Evolutionary conservation across 2,329 filamentous ascomycete species (phyloP).

Genomic region (Bisporella sp.): DNA sequence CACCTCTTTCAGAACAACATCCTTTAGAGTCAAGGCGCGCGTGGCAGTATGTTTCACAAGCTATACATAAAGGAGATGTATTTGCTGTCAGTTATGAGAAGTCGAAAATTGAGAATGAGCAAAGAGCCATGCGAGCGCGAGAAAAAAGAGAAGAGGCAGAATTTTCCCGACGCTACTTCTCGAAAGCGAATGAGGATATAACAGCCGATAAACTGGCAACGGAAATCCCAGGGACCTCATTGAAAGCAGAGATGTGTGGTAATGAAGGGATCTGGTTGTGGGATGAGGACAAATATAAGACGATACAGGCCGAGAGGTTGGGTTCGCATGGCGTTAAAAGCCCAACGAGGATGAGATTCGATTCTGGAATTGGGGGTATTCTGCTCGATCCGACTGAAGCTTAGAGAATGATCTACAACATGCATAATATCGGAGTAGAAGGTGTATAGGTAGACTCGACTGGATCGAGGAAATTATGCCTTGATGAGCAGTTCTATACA

Average conservation of each 20-base stretch:
- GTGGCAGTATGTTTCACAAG: slow-evolving; percentile 77
- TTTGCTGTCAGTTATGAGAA: slow-evolving; percentile 74
- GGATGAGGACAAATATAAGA: slow-evolving; percentile 20
- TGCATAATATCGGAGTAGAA: not conserved
- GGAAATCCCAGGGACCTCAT: slow-evolving; percentile 22
- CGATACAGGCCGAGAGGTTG: slow-evolving; percentile 3
- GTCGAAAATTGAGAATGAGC: slow-evolving; percentile 80
- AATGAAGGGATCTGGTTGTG: slow-evolving; percentile 22
- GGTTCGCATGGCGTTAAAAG: slow-evolving; percentile 10
- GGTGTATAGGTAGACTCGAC: not conserved
- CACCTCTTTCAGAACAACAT: slow-evolving; percentile 71
- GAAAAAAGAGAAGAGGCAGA: slow-evolving; percentile 65
- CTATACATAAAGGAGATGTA: slow-evolving; percentile 76
- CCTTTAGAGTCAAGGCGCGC: slow-evolving; percentile 81
- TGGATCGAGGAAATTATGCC: not conserved
- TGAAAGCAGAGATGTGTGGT: slow-evolving; percentile 13
- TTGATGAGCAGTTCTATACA: not conserved
- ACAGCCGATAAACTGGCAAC: slow-evolving; percentile 35
- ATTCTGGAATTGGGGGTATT: slow-evolving; percentile 18
- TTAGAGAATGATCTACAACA: not conserved
- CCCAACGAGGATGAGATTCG: slow-evolving; percentile 15
- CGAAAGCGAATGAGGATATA: slow-evolving; percentile 37
- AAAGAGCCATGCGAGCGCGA: slow-evolving; percentile 67
- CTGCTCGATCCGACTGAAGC: not conserved
- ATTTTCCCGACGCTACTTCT: slow-evolving; percentile 84